Base-by-base conservation (phyloP, 2,329 filamentous ascomycete species). In the Claviceps citrina region DNA sequence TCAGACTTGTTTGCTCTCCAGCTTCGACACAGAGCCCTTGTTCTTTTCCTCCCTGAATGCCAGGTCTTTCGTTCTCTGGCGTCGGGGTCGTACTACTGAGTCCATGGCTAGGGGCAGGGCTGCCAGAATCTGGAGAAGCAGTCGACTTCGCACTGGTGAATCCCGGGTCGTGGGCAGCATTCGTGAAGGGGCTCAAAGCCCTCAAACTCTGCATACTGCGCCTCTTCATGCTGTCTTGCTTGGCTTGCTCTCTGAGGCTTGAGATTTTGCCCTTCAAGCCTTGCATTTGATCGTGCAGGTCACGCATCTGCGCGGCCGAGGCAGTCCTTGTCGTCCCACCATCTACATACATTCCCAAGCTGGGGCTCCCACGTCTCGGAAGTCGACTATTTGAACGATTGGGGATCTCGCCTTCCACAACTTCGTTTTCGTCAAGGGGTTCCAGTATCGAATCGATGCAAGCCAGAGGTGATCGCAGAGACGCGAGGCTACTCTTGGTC, bases 261-360 rank as follows among this genome's bases (percentile, higher is more conserved):
- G 84, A 87, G 27, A 94, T 86, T 51, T 85, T 84, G 44, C 82
- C 84, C 54, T 86, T 87, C 35, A 94, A 67, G 39, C 82, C 84
- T 41, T 81, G 78, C 73, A 94, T 84, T 55, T 93, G 85, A 47
- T 85, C 80, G 44, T 84, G 84, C 32, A 94, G 65, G 38, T 73
- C 72, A 7, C 79, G 76, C 53, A 84, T 76, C 52, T 83, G 78
- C 12, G 78, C 70, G n/a, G 76, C 76, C 1, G 84, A 89, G 12
- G 76, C 68, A 3, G 82, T 78, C 15, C 83, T 71, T 20, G 71
- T 71, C 7, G 80, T 59, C 1, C 66, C 68, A 32, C 65, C 62
- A 8, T 67, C 64, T n/a, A 53, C 51, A 27, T 52, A 62, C 1
- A 57, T 51, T 38, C 67, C 61, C 36, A 62, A 63, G 0, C 61